These are phyloP conservation scores for Vitellaria paradoxa DNA, from an alignment of 179 eudicot species.

Conservation along the genomic window DNA sequence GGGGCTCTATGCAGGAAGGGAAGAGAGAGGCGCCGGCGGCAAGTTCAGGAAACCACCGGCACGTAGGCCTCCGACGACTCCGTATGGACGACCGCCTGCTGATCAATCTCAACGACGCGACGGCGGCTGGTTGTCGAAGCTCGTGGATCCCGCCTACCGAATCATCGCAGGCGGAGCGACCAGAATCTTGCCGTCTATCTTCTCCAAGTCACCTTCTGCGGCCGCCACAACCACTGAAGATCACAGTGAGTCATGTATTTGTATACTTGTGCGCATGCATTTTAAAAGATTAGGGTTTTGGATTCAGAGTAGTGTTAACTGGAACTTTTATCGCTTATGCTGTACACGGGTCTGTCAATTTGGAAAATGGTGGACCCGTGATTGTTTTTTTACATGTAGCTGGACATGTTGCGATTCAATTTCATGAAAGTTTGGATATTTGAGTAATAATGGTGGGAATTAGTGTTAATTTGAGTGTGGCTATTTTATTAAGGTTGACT, in stretches of 20 bases:
- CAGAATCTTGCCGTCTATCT: conserved; percentile 52
- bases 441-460: background rate
- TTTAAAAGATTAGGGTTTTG: conserved; percentile 6
- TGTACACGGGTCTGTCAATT: too few relatives aligned
- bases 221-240: conserved; percentile 11
- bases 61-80: conserved; percentile 45
- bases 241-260: conserved; percentile 20
- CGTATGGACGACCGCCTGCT: conserved; percentile 62
- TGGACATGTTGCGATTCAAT: too few relatives aligned
- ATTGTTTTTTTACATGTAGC: too few relatives aligned
- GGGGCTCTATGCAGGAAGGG: conserved; percentile 22
- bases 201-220: conserved; percentile 29
- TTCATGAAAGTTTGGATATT: background rate
- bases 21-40: conserved; percentile 57
- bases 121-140: conserved; percentile 59
- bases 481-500: background rate
- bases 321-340: too few relatives aligned
- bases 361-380: background rate
- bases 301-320: too few relatives aligned
- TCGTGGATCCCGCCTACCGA: conserved; percentile 66
- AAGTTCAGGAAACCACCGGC: conserved; percentile 39
- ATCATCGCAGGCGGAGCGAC: conserved; percentile 60
- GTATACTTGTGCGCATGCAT: background rate
- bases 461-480: background rate
- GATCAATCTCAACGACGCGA: conserved; percentile 10